These are phyloP conservation scores for Prunus padus DNA, from an alignment of 306 rosid species.

Conservation along the genomic window DNA sequence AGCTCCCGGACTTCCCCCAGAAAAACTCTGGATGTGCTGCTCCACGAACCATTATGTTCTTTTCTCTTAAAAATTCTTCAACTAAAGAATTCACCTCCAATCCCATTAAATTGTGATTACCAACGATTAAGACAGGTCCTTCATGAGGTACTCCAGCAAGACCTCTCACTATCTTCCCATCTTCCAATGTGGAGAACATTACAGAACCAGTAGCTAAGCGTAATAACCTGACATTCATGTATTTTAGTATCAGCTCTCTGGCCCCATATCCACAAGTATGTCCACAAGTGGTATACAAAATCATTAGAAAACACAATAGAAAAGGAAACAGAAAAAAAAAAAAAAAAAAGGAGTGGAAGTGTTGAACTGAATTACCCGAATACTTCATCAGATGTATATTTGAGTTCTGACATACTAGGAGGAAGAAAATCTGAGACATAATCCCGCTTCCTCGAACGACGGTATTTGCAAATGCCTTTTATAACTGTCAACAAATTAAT, in stretches of 20 bases:
- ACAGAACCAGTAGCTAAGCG: slow-evolving; percentile 58
- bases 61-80: slow-evolving; percentile 61
- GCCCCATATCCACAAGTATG: not conserved
- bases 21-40: slow-evolving; percentile 76
- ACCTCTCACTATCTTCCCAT: slow-evolving; percentile 82
- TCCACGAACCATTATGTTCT: slow-evolving; percentile 65
- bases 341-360: not conserved
- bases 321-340: not conserved
- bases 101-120: slow-evolving; percentile 83
- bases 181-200: slow-evolving; percentile 78
- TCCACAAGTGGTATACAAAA: not conserved
- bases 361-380: slow-evolving; percentile 51
- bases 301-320: not conserved
- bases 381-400: slow-evolving; percentile 47
- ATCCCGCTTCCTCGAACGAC: slow-evolving; percentile 59
- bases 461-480: slow-evolving; percentile 72
- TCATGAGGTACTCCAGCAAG: slow-evolving; percentile 84
- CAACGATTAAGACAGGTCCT: slow-evolving; percentile 87
- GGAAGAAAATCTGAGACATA: slow-evolving; percentile 62
- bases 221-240: slow-evolving; percentile 44
- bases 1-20: not conserved
- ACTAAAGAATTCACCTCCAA: slow-evolving; percentile 50
- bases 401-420: slow-evolving; percentile 65
- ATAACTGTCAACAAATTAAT: slow-evolving; percentile 75
- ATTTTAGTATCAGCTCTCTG: slow-evolving; percentile 24